Base-by-base conservation (phyloP, 2,329 filamentous ascomycete genomes). In the Dryadomyces quercus-mongolicae region DNA sequence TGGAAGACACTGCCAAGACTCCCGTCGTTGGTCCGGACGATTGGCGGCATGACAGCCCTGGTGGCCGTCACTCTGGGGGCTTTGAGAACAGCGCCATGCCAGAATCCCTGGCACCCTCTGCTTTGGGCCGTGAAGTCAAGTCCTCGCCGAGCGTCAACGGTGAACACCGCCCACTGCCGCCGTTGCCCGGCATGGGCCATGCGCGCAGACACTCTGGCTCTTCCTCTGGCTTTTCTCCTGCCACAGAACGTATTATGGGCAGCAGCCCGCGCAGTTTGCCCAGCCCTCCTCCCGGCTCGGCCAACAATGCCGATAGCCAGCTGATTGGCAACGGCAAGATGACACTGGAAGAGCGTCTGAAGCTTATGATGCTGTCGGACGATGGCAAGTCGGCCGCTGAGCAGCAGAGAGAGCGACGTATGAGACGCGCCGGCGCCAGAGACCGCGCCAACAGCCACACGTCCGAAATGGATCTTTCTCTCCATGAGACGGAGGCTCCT, bases 1-100 rank as follows among this genome's bases (percentile, higher is more conserved):
- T 97, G 1, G 92, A 97, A 69, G 92, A 97, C 64, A 92, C 89
- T 5, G 89, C 95, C 64, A 97, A 97, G 74, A 97, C 93, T 1
- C 93, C 93, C 0, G 93, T 98, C 12, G 92, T 98, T n/a, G 81
- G 94, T 21, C 93, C 93, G 0, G 93, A 97, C 63, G 90, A 96
- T 66, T 98, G 93, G 93, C 83, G 87, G 59, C 87, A 91, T 71
- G 71, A 88, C 71, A 66, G 82, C 75, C 62, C 81, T 8, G 61
- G 68, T 53, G 62, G 25, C 12, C 47, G 57, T 53, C 63, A 64
- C 42, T 59, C 60, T 34, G 83, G 89, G 61, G 80, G 82, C 1
- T 93, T 87, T 62, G 82, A 85, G 45, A 79, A 76, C 56, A 89
- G 84, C 63, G 84, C 86, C 1, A 81, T 80, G 71, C 81, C 84